phyloP scores from a whole-genome alignment of 2,329 filamentous ascomycete genomes.

The Albophoma yamanashiensis region DNA sequence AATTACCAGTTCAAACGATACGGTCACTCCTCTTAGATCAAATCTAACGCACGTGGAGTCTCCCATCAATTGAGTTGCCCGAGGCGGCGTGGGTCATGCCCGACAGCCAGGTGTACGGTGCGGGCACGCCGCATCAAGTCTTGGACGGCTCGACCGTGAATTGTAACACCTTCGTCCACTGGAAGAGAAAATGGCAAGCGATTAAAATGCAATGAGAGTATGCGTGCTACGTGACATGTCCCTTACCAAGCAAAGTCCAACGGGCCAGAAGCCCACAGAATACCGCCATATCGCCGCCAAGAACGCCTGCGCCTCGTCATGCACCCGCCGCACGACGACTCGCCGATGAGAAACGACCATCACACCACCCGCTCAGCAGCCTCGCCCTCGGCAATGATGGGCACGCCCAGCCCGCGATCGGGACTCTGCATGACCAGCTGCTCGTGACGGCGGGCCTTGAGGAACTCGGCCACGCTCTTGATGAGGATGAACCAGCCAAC shows the following conservation, averaged over 20 bases:
- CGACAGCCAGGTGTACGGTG: neutral
- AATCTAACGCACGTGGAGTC: too few species aligned
- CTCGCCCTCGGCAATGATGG: conserved; percentile 82
- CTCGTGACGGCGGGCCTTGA: conserved; percentile 81
- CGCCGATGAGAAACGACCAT: neutral
- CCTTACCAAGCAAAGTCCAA: neutral
- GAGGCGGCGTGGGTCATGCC: neutral
- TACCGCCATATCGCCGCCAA: neutral
- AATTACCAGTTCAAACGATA: too few species aligned
- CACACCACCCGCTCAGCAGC: conserved; percentile 66
- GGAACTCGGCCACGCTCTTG: conserved; percentile 81
- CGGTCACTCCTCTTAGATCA: too few species aligned
- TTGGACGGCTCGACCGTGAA: neutral
- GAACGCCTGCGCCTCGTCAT: neutral
- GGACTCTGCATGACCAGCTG: conserved; percentile 88
- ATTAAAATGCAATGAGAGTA: neutral
- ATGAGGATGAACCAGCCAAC: conserved; percentile 98
- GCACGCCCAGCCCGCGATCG: conserved; percentile 72
- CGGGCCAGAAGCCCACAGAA: neutral
- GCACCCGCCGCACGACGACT: neutral
- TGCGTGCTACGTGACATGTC: neutral
- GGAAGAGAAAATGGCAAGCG: too few species aligned
- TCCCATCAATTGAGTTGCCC: too few species aligned
- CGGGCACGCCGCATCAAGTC: neutral
- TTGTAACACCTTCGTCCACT: neutral